Percentiles rank a stretch among this genome's conserved stretches.
Evolutionary conservation across 1,139 yeast genomes (phyloP).

Genomic region (Candida sp.): DNA sequence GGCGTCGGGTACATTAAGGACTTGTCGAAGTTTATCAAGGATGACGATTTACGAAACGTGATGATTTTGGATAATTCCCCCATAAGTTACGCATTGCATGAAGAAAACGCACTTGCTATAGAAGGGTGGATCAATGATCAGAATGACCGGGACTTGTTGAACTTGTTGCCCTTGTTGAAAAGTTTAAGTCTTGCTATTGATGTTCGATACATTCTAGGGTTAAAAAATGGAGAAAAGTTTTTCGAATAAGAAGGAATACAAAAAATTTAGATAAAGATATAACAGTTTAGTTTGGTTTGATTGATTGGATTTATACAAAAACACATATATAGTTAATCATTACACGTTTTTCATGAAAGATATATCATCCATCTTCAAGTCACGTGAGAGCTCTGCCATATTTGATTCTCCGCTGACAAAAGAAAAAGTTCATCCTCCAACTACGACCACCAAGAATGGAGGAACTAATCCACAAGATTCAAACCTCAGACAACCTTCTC

Average conservation of each 20-base stretch:
- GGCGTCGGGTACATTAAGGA: slow-evolving; percentile 94
- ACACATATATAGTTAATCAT: neutral
- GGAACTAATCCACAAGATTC: slow-evolving; percentile 8
- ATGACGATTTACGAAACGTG: slow-evolving; percentile 71
- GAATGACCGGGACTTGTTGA: slow-evolving; percentile 79
- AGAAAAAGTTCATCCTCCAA: neutral
- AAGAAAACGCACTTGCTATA: slow-evolving; percentile 86
- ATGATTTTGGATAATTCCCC: slow-evolving; percentile 94
- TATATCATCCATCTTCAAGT: neutral
- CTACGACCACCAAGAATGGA: slow-evolving; percentile 2
- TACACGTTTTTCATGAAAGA: neutral
- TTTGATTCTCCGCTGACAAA: too few relatives aligned
- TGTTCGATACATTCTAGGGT: slow-evolving; percentile 79
- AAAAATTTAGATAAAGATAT: neutral
- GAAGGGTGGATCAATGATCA: slow-evolving; percentile 99
- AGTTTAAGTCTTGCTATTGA: slow-evolving; percentile 84
- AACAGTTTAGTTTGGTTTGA: neutral
- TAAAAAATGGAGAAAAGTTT: slow-evolving; percentile 77
- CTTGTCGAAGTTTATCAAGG: slow-evolving; percentile 52
- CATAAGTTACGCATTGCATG: slow-evolving; percentile 81
- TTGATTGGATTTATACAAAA: neutral
- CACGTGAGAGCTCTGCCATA: neutral
- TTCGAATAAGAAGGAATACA: slow-evolving; percentile 39
- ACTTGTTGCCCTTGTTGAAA: slow-evolving; percentile 79
- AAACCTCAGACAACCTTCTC: neutral